Evolutionary conservation across 805 yeast genomes (phyloP).

Genomic region (Jamesozyma jinghongensis): DNA sequence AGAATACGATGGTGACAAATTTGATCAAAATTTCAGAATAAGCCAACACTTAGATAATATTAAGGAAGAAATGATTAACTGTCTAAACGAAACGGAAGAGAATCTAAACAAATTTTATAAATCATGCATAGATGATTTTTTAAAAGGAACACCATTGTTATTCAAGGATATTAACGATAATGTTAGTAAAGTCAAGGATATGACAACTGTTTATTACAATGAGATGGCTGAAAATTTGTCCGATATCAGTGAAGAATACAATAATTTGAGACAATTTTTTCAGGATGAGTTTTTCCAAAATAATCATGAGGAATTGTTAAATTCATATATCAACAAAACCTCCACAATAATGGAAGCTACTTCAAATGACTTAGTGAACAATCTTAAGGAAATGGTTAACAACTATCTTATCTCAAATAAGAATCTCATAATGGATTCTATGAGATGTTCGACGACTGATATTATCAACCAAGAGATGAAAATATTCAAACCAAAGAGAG

Average conservation of each 20-base stretch:
- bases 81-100: slow-evolving; percentile 12
- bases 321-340: slow-evolving; percentile 18
- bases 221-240: slow-evolving; percentile 22
- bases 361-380: slow-evolving; percentile 16
- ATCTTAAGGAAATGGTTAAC: slow-evolving; percentile 18
- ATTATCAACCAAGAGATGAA: slow-evolving; percentile 25
- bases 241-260: slow-evolving; percentile 27
- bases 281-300: slow-evolving; percentile 25
- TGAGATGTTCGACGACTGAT: slow-evolving; percentile 21
- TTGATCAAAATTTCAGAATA: slow-evolving; percentile 8
- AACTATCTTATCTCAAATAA: slow-evolving; percentile 19
- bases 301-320: slow-evolving; percentile 20
- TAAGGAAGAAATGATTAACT: slow-evolving; percentile 12
- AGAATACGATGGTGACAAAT: slow-evolving; percentile 4
- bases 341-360: slow-evolving; percentile 18
- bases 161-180: slow-evolving; percentile 15
- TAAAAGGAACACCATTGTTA: slow-evolving; percentile 18
- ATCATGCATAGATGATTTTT: slow-evolving; percentile 17
- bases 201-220: slow-evolving; percentile 12
- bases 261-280: slow-evolving; percentile 24
- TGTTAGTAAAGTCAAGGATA: slow-evolving; percentile 12
- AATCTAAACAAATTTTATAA: slow-evolving; percentile 18
- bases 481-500: slow-evolving; percentile 22
- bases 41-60: slow-evolving; percentile 14
- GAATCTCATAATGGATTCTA: slow-evolving; percentile 18